Evolutionary conservation across 345 rosid species (phyloP).

Genomic region (Melaleuca alternifolia): DNA sequence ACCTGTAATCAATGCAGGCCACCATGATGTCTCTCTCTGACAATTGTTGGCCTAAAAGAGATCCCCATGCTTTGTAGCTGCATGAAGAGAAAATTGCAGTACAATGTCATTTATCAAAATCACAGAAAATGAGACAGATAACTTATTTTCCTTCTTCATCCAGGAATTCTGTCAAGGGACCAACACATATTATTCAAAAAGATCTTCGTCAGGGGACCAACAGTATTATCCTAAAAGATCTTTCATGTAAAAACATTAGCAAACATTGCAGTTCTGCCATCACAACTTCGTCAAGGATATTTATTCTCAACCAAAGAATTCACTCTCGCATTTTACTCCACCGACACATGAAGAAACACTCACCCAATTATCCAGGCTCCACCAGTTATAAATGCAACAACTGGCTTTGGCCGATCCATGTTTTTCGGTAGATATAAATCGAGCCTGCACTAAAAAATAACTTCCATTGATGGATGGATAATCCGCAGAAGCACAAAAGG

Average conservation of each 20-base stretch:
- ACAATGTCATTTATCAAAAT: neutral
- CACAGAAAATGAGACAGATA: neutral
- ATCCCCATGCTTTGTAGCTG: conserved; percentile 99
- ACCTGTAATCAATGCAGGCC: conserved; percentile 99
- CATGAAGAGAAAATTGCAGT: conserved; percentile 18
- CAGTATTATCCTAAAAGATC: neutral
- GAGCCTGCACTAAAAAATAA: conserved; percentile 37
- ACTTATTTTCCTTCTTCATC: neutral
- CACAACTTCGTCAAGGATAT: neutral
- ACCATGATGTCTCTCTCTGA: conserved; percentile 88
- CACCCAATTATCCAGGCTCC: conserved; percentile 99
- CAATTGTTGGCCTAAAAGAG: conserved; percentile 88
- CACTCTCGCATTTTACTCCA: neutral
- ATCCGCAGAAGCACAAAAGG: neutral
- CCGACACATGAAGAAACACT: conserved; percentile 5
- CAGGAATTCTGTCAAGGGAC: neutral
- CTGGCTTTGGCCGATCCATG: conserved; percentile 67
- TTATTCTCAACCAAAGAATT: neutral
- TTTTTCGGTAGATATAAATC: conserved; percentile 85
- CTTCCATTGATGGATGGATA: neutral
- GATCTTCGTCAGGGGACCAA: neutral
- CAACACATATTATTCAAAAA: neutral
- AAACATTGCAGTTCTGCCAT: neutral
- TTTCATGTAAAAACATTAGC: neutral
- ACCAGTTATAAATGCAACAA: conserved; percentile 88